Evolutionary conservation across 2,329 filamentous ascomycete species (phyloP).

Genomic region (Meredithiella fracta): DNA sequence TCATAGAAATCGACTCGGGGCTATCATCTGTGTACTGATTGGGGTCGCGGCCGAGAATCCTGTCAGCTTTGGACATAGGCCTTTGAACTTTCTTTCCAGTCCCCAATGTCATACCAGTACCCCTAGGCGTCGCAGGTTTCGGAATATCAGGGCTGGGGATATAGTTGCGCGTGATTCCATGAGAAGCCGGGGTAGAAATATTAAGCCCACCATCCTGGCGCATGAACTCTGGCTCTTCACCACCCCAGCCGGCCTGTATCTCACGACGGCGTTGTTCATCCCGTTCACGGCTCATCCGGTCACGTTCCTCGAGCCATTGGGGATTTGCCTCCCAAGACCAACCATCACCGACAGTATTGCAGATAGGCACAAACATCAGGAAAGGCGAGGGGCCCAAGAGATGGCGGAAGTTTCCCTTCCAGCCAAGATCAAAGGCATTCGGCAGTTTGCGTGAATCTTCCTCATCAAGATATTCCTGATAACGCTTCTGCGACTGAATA

Average conservation of each 20-base stretch:
- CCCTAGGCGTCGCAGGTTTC: conserved; percentile 5
- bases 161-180: conserved; percentile 20
- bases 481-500: conserved; percentile 35
- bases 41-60: conserved; percentile 40
- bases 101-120: conserved; percentile 15
- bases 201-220: conserved; percentile 13
- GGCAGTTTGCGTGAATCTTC: conserved; percentile 75
- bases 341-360: conserved; percentile 77
- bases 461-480: conserved; percentile 70
- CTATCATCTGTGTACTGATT: conserved; percentile 36
- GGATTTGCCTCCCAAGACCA: conserved; percentile 84
- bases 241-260: conserved; percentile 50
- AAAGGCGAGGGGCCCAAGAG: conserved; percentile 60
- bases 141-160: conserved; percentile 17
- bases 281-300: conserved; percentile 41
- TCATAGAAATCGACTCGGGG: conserved; percentile 28
- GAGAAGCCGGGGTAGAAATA: conserved; percentile 15
- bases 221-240: conserved; percentile 18
- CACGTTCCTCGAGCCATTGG: conserved; percentile 58
- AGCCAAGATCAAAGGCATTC: conserved; percentile 84
- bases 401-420: conserved; percentile 60
- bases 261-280: conserved; percentile 47
- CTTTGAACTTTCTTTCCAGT: conserved; percentile 19
- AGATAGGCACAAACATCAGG: conserved; percentile 66
- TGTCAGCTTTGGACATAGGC: conserved; percentile 39